Percentiles rank a stretch among this genome's conserved stretches.
Conservation (phyloP, 129 eudicot species). For the Ambrosia artemisiifolia region DNA sequence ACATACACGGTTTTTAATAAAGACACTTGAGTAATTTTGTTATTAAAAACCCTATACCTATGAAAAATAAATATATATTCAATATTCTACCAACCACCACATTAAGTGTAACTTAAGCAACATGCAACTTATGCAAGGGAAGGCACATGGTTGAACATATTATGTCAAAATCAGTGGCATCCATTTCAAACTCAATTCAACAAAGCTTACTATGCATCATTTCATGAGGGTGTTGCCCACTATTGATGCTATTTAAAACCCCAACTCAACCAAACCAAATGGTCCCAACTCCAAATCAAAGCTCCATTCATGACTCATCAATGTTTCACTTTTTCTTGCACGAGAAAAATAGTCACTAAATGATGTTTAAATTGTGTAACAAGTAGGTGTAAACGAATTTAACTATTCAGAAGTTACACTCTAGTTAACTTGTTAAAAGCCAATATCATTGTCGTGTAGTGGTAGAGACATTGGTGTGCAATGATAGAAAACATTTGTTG, state of each 20-base stretch:
- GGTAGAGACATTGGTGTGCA: too few species aligned
- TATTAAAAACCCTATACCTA: not conserved
- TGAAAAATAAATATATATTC: not conserved
- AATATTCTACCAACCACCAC: constrained; percentile 15
- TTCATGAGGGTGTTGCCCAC: constrained; percentile 15
- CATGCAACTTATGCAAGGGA: not conserved
- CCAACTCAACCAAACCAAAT: constrained; percentile 4
- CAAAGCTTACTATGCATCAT: not conserved
- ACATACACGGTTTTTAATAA: not conserved
- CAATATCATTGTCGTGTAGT: too few species aligned
- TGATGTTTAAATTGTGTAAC: not conserved
- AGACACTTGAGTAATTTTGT: not conserved
- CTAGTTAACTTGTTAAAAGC: too few species aligned
- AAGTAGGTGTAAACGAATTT: too few species aligned
- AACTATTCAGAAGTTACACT: too few species aligned
- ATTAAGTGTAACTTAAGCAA: constrained; percentile 8
- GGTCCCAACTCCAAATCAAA: constrained; percentile 27
- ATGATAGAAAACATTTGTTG: too few species aligned
- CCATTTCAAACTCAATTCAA: constrained; percentile 2
- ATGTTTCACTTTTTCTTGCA: constrained; percentile 21
- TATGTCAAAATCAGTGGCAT: constrained; percentile 9
- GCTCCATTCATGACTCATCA: constrained; percentile 17
- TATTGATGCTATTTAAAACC: not conserved
- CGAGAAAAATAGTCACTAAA: constrained; percentile 2
- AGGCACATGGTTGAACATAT: constrained; percentile 18